Evolutionary conservation across 495 filamentous ascomycete genomes (phyloP).

Genomic region (Articulospora tetracladia): DNA sequence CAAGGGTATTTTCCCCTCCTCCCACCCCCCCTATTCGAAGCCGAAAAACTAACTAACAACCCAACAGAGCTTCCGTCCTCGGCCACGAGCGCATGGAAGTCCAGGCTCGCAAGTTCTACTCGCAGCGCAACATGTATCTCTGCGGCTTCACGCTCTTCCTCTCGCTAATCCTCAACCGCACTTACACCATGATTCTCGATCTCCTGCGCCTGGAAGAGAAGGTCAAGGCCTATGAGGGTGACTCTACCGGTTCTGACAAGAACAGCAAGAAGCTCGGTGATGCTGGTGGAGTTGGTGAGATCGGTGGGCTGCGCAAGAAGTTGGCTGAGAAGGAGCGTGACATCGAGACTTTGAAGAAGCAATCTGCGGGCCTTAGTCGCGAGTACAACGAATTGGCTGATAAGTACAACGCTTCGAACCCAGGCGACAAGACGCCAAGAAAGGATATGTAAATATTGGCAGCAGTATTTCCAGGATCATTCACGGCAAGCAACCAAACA

Average conservation of each 20-base stretch:
- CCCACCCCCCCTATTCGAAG: neutral
- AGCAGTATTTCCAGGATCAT: neutral
- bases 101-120: constrained; percentile 99
- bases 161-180: constrained; percentile 97
- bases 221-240: constrained; percentile 79
- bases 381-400: constrained; percentile 86
- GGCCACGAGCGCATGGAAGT: constrained; percentile 95
- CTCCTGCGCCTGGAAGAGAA: constrained; percentile 89
- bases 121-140: constrained; percentile 99
- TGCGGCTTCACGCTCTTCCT: constrained; percentile 99
- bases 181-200: constrained; percentile 96
- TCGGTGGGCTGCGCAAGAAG: constrained; percentile 65
- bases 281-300: constrained; percentile 70
- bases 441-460: constrained; percentile 33
- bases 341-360: constrained; percentile 79
- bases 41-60: constrained; percentile 9
- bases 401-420: constrained; percentile 56
- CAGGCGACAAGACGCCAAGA: constrained; percentile 21
- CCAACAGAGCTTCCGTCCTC: constrained; percentile 61
- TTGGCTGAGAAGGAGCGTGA: constrained; percentile 68
- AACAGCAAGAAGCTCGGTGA: constrained; percentile 56
- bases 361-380: constrained; percentile 66
- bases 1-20: constrained; percentile 33
- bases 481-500: neutral
- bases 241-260: constrained; percentile 71